Evolutionary conservation across 2,329 filamentous ascomycete genomes (phyloP).

Genomic region (Aspergillus alliaceus): DNA sequence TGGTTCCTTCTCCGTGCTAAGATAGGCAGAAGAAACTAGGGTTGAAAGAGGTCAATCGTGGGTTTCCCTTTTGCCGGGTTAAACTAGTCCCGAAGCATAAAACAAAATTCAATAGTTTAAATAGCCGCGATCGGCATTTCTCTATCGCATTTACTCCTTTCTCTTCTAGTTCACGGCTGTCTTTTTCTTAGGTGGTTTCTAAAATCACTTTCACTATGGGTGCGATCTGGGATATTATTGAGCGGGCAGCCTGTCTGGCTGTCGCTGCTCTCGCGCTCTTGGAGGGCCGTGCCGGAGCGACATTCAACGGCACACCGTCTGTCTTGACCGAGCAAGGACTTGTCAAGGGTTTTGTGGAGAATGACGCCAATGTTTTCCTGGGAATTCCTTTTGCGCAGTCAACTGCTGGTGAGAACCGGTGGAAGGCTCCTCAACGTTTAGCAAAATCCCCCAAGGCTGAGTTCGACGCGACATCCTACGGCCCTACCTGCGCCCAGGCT

Average conservation of each 20-base stretch:
- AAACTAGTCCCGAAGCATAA: neutral
- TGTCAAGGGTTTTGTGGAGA: conserved; percentile 23
- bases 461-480: conserved; percentile 20
- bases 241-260: conserved; percentile 12
- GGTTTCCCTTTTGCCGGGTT: neutral
- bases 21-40: neutral
- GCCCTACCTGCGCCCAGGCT: conserved; percentile 21
- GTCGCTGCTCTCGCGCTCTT: conserved; percentile 9
- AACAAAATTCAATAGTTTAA: neutral
- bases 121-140: neutral
- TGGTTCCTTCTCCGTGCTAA: no score
- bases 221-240: conserved; percentile 3
- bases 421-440: conserved; percentile 20
- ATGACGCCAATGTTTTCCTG: conserved; percentile 25
- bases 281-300: conserved; percentile 5
- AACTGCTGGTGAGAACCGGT: conserved; percentile 21
- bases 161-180: neutral
- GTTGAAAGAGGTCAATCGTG: neutral
- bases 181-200: neutral
- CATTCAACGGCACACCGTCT: conserved; percentile 3
- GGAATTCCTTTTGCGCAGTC: conserved; percentile 24
- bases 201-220: conserved; percentile 10
- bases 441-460: conserved; percentile 4
- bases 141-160: neutral
- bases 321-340: conserved; percentile 21